These are phyloP conservation scores for Chlamydomonas sphaeroides DNA, from an alignment of 139 green algal species.

Conservation along the genomic window DNA sequence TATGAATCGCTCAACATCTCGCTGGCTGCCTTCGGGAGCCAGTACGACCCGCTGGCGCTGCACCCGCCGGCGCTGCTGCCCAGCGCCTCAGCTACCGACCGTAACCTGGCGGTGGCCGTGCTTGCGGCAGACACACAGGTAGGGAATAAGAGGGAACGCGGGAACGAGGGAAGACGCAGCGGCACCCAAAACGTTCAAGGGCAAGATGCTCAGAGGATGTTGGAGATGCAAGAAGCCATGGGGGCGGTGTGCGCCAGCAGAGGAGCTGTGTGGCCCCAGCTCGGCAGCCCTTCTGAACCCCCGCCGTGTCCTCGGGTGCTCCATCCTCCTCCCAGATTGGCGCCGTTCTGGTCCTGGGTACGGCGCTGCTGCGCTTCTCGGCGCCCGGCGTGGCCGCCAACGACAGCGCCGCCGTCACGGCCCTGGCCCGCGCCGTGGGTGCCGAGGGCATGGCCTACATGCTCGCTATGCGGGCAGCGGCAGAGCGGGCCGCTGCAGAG, in stretches of 20 bases:
- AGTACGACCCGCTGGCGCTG: conserved; percentile 14
- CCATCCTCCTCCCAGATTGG: conserved; percentile 12
- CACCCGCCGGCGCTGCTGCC: conserved; percentile 8
- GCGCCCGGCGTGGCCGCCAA: background rate
- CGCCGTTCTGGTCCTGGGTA: background rate
- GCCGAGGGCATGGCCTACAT: background rate
- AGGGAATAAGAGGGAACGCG: background rate
- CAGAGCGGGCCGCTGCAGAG: background rate
- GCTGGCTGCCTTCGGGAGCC: background rate
- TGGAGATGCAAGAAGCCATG: background rate
- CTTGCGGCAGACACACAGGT: conserved; percentile 11
- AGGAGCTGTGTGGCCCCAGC: background rate
- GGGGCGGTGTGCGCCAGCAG: too few relatives aligned
- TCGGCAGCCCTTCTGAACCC: too few relatives aligned
- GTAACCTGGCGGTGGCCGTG: conserved; percentile 7
- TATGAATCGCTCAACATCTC: conserved; percentile 7
- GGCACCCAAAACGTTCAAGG: too few relatives aligned
- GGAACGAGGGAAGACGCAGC: too few relatives aligned
- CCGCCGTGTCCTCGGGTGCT: too few relatives aligned
- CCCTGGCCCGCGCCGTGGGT: background rate
- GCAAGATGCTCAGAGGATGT: too few relatives aligned
- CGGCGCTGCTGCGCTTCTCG: background rate
- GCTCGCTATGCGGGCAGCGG: background rate
- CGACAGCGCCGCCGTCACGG: background rate
- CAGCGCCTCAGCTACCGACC: background rate